Evolutionary conservation across 2,329 filamentous ascomycete genomes (phyloP), one percentile per base, ranked within the genome.

Genomic region (Gnomoniopsis sp.): DNA sequence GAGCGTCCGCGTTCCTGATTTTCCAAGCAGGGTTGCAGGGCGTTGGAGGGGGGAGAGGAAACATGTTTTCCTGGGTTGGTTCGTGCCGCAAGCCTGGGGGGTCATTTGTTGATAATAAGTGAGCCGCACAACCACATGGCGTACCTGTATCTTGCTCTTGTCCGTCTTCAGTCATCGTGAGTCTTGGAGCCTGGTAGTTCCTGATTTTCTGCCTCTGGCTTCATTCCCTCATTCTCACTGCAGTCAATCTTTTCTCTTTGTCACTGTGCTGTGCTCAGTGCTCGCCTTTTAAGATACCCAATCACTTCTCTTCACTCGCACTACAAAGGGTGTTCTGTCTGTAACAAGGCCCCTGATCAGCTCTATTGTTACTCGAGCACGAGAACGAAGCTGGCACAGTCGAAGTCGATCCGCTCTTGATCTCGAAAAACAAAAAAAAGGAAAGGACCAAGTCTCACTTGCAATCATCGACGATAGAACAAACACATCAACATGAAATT

Each of bases 221-320:
- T 26, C 34, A 46, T 26, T 34, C 21, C 30, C 30, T 44, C 49
- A 43, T 50, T 49, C 30, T 46, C 33, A 30, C 50, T 43, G 26
- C 36, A 15, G 36, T 43, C 36, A 30, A 36, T 51, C 51, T 23
- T 55, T 55, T 26, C 15, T 55, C 44, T 46, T 36, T 36, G 23
- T 23, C 49, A 49, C 26, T 33, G 38, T 51, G 38, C 57, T 36
- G 36, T 59, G 51, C 23, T 33, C 41, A 47, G 46, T 59, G 26
- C 57, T n/a, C 46, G 52, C 52, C 46, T 53, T 55, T 51, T 51
- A 49, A 49, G 34, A 23, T 47, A 26, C 49, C 36, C 50, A 58
- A 26, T 30, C 49, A 53, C 44, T 50, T 22, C 19, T 21, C 38
- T 50, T 22, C 30, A 22, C 15, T 15, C 23, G 22, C 22, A 12